Evolutionary conservation across 306 rosid genomes (phyloP).

Genomic region (Gynostemma pentaphyllum): DNA sequence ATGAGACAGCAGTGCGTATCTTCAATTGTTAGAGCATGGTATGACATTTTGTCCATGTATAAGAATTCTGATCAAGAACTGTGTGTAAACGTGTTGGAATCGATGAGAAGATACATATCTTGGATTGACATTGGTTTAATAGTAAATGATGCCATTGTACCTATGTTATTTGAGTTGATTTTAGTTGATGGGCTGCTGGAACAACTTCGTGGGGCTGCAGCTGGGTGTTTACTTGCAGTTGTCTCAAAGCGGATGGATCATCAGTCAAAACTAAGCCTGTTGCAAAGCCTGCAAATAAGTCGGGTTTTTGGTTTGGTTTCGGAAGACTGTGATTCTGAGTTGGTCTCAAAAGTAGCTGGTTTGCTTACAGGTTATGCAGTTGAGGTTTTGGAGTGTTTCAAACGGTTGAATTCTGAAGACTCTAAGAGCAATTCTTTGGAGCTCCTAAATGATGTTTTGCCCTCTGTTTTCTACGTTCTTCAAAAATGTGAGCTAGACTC

Average conservation of each 20-base stretch:
- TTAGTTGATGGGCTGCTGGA: slow-evolving; percentile 54
- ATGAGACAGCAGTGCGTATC: slow-evolving; percentile 77
- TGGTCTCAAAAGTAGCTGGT: slow-evolving; percentile 49
- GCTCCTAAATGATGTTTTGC: slow-evolving; percentile 70
- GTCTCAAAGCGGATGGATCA: slow-evolving; percentile 83
- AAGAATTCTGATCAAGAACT: slow-evolving; percentile 54
- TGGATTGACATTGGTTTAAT: slow-evolving; percentile 91
- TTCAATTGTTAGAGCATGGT: slow-evolving; percentile 68
- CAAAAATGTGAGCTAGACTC: slow-evolving; percentile 70
- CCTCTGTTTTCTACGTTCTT: slow-evolving; percentile 68
- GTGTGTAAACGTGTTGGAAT: slow-evolving; percentile 56
- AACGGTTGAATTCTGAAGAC: slow-evolving; percentile 59
- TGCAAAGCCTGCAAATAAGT: slow-evolving; percentile 68
- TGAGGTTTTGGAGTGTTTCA: slow-evolving; percentile 86
- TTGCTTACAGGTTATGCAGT: slow-evolving; percentile 78
- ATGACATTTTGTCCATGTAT: slow-evolving; percentile 54
- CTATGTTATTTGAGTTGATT: slow-evolving; percentile 69
- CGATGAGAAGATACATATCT: slow-evolving; percentile 71
- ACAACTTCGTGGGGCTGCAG: slow-evolving; percentile 64
- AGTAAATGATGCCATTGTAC: slow-evolving; percentile 68
- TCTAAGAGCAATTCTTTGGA: slow-evolving; percentile 58
- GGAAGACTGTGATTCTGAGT: slow-evolving; percentile 48
- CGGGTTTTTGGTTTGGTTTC: slow-evolving; percentile 60
- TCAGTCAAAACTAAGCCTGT: slow-evolving; percentile 54
- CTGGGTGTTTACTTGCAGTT: slow-evolving; percentile 77